Base-by-base conservation (phyloP, 1,284 basidiomycete genomes). In the Boletus semigastroideus region DNA sequence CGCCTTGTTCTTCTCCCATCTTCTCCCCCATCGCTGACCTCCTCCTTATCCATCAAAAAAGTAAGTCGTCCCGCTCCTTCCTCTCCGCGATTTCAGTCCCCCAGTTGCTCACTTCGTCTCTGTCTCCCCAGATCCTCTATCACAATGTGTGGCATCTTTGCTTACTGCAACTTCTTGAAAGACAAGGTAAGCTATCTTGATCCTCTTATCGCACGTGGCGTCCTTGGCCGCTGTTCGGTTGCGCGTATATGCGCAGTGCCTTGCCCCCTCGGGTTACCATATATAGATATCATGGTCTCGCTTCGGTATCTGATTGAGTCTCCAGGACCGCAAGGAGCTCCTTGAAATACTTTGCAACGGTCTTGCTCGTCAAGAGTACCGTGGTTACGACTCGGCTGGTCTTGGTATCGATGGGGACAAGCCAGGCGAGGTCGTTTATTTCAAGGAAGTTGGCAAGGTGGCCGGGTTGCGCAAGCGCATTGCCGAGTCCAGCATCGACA, bases 371-470 rank as follows among this genome's bases (percentile, higher is more conserved):
- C 87, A 98, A 65, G 97, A 99, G 72, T 99, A 99, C 76, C 90
- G 97, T 70, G 95, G 97, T 46, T 98, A 99, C 71, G 97, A 99
- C 73, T 94, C 91, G 65, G 97, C 97, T 12, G 94, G 95, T 70
- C 83, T 99, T 58, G 92, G 91, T 59, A 84, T 98, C 62, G 97
- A 99, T 68, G 96, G 95, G 34, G 95, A 99, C 79, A 84, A 86
- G 62, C 77, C 86, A 7, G 84, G 84, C 43, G 80, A 86, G 50
- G 78, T 92, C 53, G 65, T 92, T 55, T 92, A 89, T 76, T 99
- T 96, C 87, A 99, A 98, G 80, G 91, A 97, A 74, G 96, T 99
- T 49, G 97, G 97, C 74, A 99, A 99, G 75, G 97, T 99, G 57
- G 88, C 90, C 46, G 89, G 90, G 28, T 83, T 99, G 53, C 90